Conservation (phyloP, 2,329 filamentous ascomycete species). For the Aspergillus pseudotamarii region DNA sequence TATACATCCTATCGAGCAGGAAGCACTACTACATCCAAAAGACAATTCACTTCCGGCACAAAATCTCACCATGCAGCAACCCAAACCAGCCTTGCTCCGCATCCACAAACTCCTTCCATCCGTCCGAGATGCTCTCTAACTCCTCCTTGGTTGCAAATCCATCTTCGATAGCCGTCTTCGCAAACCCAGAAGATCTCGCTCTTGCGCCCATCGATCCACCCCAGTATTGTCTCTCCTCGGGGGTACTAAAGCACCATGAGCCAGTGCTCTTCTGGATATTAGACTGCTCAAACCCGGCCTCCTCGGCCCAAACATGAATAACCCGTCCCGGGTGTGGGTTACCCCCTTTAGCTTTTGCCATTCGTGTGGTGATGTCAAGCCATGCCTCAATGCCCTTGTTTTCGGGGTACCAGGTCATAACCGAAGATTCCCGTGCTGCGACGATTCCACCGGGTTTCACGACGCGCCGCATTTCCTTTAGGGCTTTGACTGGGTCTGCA, state of each 20-base stretch:
- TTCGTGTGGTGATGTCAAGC: constrained; percentile 23
- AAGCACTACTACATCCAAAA: neutral
- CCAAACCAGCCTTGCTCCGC: constrained; percentile 42
- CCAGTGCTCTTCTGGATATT: constrained; percentile 33
- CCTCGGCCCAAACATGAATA: constrained; percentile 40
- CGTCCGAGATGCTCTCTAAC: constrained; percentile 34
- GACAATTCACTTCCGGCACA: constrained; percentile 35
- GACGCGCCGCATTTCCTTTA: constrained; percentile 60
- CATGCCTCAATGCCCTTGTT: constrained; percentile 30
- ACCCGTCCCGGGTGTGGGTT: constrained; percentile 31
- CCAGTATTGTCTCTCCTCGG: constrained; percentile 38
- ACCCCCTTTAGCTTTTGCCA: constrained; percentile 29
- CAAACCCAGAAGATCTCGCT: constrained; percentile 30
- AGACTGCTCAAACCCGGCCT: constrained; percentile 35
- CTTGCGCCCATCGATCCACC: constrained; percentile 39
- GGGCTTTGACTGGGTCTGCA: constrained; percentile 51
- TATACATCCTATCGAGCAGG: neutral
- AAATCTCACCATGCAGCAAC: constrained; percentile 41
- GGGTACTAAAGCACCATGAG: constrained; percentile 39
- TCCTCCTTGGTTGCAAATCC: constrained; percentile 36
- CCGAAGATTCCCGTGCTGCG: constrained; percentile 48
- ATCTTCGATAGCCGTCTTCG: constrained; percentile 30
- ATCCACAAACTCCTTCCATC: constrained; percentile 38
- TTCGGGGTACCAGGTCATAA: constrained; percentile 37
- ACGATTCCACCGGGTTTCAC: constrained; percentile 58